phyloP scores from a whole-genome alignment of 441 rosid genomes.

The Gossypium armourianum region DNA sequence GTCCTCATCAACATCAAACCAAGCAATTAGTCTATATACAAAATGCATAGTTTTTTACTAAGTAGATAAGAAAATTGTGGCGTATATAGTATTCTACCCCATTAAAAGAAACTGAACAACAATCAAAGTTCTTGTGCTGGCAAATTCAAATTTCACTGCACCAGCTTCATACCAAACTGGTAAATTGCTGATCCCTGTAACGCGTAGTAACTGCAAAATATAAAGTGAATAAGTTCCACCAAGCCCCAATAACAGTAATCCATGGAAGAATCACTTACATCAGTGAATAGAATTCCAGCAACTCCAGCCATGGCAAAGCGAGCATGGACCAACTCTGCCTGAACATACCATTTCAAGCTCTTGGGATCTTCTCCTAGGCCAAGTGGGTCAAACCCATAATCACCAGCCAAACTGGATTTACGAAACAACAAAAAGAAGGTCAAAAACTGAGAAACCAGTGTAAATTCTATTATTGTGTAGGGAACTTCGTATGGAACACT shows the following conservation, averaged over 20 bases:
- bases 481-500: background rate
- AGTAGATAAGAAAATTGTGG: background rate
- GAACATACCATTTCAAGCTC: constrained; percentile 88
- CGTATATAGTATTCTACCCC: constrained; percentile 42
- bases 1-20: background rate
- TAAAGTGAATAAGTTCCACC: constrained; percentile 2
- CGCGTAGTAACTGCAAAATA: constrained; percentile 52
- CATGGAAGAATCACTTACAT: constrained; percentile 31
- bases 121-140: constrained; percentile 61
- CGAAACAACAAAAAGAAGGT: background rate
- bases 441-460: background rate
- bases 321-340: constrained; percentile 82
- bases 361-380: constrained; percentile 84
- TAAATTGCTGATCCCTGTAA: constrained; percentile 51
- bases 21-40: background rate
- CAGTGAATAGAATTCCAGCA: constrained; percentile 86
- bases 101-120: constrained; percentile 59
- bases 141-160: constrained; percentile 58
- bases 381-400: constrained; percentile 81
- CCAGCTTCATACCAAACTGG: constrained; percentile 97
- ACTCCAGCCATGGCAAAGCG: constrained; percentile 92
- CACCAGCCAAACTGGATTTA: constrained; percentile 55
- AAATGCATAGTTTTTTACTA: background rate
- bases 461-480: background rate
- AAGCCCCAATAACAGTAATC: background rate